phyloP scores from a whole-genome alignment of 305 asterid species.

The Solanum aculeatissimum region DNA sequence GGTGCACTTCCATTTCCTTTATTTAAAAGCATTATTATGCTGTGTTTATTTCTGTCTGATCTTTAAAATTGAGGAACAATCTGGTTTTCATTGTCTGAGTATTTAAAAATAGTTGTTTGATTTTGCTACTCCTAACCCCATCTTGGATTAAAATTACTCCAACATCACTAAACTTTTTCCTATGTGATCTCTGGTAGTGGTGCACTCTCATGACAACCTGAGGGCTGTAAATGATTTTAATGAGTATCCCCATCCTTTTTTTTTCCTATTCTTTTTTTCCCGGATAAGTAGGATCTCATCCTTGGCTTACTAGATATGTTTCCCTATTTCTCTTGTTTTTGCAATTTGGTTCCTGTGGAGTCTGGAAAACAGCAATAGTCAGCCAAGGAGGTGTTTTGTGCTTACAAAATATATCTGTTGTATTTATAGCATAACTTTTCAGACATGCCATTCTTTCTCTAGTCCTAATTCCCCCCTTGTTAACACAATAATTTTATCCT shows the following conservation, averaged over 20 bases:
- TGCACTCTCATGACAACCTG: not conserved
- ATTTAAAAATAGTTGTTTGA: not conserved
- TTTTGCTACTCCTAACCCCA: not conserved
- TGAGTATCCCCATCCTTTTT: not conserved
- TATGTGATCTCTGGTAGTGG: not conserved
- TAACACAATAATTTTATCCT: not conserved
- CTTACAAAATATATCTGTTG: not conserved
- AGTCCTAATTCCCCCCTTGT: not conserved
- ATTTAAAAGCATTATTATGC: not conserved
- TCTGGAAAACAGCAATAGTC: not conserved
- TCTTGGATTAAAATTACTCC: not conserved
- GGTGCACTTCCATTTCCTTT: not conserved
- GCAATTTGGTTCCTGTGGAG: not conserved
- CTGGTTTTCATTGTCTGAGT: not conserved
- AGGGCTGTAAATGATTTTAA: not conserved
- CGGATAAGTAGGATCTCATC: not conserved
- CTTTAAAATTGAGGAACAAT: not conserved
- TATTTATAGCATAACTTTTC: not conserved
- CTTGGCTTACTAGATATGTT: not conserved
- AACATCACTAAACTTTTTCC: not conserved
- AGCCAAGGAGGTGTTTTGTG: not conserved
- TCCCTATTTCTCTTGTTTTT: not conserved
- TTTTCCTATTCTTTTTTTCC: not conserved
- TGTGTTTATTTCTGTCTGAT: not conserved
- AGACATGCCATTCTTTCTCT: not conserved